Base-by-base conservation (phyloP, 1,284 basidiomycete species). In the Xanthoconium separans region DNA sequence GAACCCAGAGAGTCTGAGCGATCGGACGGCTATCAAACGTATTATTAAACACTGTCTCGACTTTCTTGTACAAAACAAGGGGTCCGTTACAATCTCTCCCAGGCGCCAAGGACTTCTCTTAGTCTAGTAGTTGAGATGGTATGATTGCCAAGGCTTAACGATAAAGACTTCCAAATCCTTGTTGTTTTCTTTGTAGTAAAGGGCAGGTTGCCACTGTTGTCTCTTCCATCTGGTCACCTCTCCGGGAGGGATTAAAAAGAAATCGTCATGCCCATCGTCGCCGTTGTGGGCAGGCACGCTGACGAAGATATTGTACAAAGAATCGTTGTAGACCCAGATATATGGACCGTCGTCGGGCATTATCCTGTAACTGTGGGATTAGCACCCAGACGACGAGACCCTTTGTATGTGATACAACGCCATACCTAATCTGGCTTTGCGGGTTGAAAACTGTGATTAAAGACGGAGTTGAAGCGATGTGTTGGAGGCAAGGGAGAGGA, bases 301-400 rank as follows among this genome's bases (percentile, higher is more conserved):
- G 36, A 37, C n/a, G 9, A 0, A 4, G 10, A 18, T 10, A 9
- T 5, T 4, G 0, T 5, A 0, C 8, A 0, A 0, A 11, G n/a
- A 8, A n/a, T 37, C 0, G 36, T 37, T 37, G 0, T 5, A 0
- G 36, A 37, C 8, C 6, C 1, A 0, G n/a, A n/a, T 3, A 6
- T 27, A 6, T 27, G 10, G 31, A 13, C 6, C 2, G 22, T 22
- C 22, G 12, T 1, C 6, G 6, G 16, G 7, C 36, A 18, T 37
- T 9, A n/a, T 37, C 36, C 36, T 37, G 16, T 37, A 9, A 13
- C 15, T 34, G 15, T 37, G 8, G 16, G 36, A 18, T 37, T n/a
- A 37, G 36, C 0, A 37, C 16, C 2, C 5, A 18, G 9, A 10
- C 10, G 16, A n/a, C n/a, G 6, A 16, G n/a, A n/a, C 3, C 27